These are phyloP conservation scores for Fusarium sp. DNA, from an alignment of 2,329 filamentous ascomycete genomes.

Conservation along the genomic window DNA sequence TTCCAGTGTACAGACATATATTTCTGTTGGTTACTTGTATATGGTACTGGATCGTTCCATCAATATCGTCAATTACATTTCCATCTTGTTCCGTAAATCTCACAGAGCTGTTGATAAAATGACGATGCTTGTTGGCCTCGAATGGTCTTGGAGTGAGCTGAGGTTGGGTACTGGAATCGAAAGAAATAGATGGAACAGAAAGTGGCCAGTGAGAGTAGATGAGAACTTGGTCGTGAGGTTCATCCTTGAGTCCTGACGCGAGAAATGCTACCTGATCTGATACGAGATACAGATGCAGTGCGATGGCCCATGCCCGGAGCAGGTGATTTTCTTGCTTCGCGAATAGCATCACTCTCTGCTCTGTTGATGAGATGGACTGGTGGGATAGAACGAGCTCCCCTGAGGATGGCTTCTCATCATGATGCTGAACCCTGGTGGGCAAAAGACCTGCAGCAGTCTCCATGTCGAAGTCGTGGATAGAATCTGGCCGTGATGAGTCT, in stretches of 20 bases:
- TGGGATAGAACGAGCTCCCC: not conserved
- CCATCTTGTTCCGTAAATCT: not conserved
- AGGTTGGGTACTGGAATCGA: not conserved
- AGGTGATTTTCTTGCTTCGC: not conserved
- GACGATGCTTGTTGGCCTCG: not conserved
- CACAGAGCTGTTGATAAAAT: not conserved
- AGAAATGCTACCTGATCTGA: constrained; percentile 1
- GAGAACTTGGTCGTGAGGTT: not conserved
- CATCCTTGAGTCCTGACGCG: not conserved
- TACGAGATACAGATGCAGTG: constrained; percentile 1
- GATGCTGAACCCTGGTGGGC: not conserved
- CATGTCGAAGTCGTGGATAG: constrained; percentile 5
- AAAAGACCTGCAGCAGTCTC: not conserved
- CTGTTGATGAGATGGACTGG: not conserved
- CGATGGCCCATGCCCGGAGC: not conserved
- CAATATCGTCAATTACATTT: not conserved
- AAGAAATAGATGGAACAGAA: not conserved
- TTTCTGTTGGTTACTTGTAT: not conserved
- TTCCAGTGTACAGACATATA: not conserved
- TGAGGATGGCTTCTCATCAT: not conserved
- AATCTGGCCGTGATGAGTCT: not conserved
- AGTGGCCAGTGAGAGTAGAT: not conserved
- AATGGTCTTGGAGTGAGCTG: not conserved
- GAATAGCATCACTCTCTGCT: not conserved
- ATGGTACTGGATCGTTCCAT: not conserved